phyloP scores from a whole-genome alignment of 2,329 filamentous ascomycete species.

The Colletotrichum sp. region DNA sequence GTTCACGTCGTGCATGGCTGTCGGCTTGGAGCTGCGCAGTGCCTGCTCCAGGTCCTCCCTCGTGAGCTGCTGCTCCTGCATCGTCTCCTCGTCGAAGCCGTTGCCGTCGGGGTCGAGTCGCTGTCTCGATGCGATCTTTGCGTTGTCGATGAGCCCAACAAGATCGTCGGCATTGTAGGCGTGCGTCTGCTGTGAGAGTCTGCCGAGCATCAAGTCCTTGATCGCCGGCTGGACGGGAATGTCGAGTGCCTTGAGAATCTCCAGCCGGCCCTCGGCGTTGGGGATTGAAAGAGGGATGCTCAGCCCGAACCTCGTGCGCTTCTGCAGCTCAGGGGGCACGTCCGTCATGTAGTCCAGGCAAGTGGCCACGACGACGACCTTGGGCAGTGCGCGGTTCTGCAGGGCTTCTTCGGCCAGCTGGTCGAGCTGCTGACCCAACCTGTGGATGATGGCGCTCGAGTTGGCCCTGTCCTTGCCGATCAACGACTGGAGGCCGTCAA shows the following conservation, averaged over 20 bases:
- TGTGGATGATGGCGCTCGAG: constrained; percentile 53
- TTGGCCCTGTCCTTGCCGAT: constrained; percentile 64
- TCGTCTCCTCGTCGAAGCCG: constrained; percentile 20
- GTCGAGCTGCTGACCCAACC: constrained; percentile 61
- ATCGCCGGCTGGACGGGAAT: constrained; percentile 51
- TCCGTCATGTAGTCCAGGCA: constrained; percentile 74
- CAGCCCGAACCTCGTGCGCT: constrained; percentile 66
- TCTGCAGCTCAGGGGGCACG: constrained; percentile 73
- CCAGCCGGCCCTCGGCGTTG: constrained; percentile 70
- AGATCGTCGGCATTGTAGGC: constrained; percentile 87
- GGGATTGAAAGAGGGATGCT: constrained; percentile 81
- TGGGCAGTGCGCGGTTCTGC: constrained; percentile 45
- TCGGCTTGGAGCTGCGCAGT: constrained; percentile 74
- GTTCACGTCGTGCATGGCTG: constrained; percentile 88
- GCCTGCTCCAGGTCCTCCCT: constrained; percentile 67
- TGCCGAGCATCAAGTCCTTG: constrained; percentile 57
- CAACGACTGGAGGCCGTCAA: constrained; percentile 79
- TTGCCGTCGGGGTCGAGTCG: constrained; percentile 30
- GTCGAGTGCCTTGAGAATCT: constrained; percentile 72
- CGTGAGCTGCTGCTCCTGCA: constrained; percentile 31
- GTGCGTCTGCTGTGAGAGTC: constrained; percentile 78
- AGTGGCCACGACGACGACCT: constrained; percentile 77
- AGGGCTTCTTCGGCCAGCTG: constrained; percentile 48
- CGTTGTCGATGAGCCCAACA: constrained; percentile 58
- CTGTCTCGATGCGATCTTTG: constrained; percentile 36